Base-by-base conservation (phyloP, 805 yeast genomes). In the Zygoascus ofunaensis region DNA sequence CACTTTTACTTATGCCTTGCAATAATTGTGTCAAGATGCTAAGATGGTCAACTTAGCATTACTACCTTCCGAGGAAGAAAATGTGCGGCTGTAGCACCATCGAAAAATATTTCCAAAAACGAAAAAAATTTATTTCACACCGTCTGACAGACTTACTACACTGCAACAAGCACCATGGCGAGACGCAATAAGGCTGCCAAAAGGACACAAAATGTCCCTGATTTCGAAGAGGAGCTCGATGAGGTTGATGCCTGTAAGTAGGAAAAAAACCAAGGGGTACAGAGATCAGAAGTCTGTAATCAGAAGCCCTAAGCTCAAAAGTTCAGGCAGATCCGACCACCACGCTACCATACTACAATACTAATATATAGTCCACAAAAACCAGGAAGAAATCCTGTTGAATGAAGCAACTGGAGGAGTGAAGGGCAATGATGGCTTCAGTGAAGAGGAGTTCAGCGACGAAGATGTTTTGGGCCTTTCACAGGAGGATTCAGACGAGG, bases 401-500 rank as follows among this genome's bases (percentile, higher is more conserved):
- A 58, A 56, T n/a, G 44, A 46, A 49, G 54, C 52, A 7, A 42
- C 42, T 22, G 37, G 48, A 2, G 40, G 46, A 19, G 34, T 24
- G 18, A 32, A 42, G 12, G 41, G n/a, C n/a, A n/a, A 39, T 3
- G 42, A 42, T 5, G 56, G 55, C 10, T 26, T 26, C 12, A 12
- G 12, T 8, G 65, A 61, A 14, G 40, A 42, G 24, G 70, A 65
- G 14, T 66, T 68, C 23, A 70, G 74, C 17, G 83, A 80, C 42
- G 80, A 76, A 49, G 86, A 77, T 49, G 80, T 77, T 53, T 62
- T 72, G 38, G 66, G 64, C 17, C 53, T 66, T 15, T 64, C 59
- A 2, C 66, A 61, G 3, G 57, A 62, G 20, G 70, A 68, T 20
- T 75, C 66, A 23, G 71, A 64, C 1, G 74, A 68, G 2, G 75